A percentile compares a stretch with the other conserved stretches of the same genome.
These are phyloP conservation scores for Annulohypoxylon stygium DNA, from an alignment of 495 filamentous ascomycete genomes.

Conservation along the genomic window DNA sequence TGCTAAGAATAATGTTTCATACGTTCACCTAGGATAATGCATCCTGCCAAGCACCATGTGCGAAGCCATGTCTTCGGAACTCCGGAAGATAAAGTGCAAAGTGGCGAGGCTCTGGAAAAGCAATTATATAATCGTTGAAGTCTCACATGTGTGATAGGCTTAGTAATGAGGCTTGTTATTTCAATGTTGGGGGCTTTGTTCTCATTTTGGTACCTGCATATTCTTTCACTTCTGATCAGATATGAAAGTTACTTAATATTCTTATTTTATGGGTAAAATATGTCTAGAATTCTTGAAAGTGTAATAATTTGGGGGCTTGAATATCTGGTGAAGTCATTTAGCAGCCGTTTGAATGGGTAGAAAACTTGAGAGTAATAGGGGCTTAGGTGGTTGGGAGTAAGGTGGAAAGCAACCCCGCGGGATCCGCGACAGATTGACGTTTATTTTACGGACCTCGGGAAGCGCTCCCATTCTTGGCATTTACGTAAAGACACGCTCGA, in stretches of 20 bases:
- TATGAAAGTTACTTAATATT: background rate
- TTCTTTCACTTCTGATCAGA: constrained; percentile 25
- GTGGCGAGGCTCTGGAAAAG: background rate
- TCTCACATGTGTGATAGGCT: constrained; percentile 19
- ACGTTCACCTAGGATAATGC: background rate
- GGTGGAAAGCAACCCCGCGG: background rate
- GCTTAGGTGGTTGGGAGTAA: background rate
- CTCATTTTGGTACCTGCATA: constrained; percentile 41
- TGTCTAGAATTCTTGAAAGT: background rate
- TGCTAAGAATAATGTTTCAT: background rate
- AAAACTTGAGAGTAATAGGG: background rate
- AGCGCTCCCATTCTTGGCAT: constrained; percentile 24
- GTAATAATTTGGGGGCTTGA: background rate
- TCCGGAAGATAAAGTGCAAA: background rate
- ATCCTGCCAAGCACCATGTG: background rate
- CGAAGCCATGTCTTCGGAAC: background rate
- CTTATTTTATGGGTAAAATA: background rate
- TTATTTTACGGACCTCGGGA: constrained; percentile 11
- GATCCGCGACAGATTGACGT: constrained; percentile 3
- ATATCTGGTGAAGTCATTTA: background rate
- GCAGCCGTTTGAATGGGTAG: background rate
- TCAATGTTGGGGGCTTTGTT: background rate
- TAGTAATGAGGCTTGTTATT: background rate
- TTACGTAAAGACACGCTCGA: constrained; percentile 21
- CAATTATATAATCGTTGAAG: background rate